phyloP scores from a whole-genome alignment of 805 yeast species.

The Vanderwaltozyma yarrowii region DNA sequence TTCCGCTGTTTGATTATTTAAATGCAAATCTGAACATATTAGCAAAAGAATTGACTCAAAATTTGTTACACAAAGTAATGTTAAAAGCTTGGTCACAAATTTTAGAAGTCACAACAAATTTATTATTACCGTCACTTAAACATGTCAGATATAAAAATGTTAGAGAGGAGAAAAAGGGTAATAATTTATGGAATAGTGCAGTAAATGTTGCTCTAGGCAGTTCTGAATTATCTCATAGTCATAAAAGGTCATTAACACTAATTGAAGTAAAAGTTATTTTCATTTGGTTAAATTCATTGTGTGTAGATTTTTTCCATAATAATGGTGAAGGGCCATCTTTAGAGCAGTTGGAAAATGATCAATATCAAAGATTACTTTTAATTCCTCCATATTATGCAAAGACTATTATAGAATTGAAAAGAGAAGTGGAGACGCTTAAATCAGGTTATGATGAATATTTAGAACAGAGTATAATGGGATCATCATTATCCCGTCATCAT shows the following conservation, averaged over 20 bases:
- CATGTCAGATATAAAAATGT: slow-evolving; percentile 8
- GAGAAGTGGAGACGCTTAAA: slow-evolving; percentile 50
- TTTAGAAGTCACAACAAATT: slow-evolving; percentile 54
- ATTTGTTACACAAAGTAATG: slow-evolving; percentile 54
- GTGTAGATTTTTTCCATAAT: slow-evolving; percentile 67
- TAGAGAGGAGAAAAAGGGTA: slow-evolving; percentile 26
- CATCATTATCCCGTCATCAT: no score
- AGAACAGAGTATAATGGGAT: slow-evolving; percentile 10
- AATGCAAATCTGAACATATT: slow-evolving; percentile 57
- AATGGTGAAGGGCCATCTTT: slow-evolving; percentile 75
- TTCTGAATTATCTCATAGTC: slow-evolving; percentile 30
- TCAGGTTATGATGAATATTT: slow-evolving; percentile 43
- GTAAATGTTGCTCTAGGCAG: slow-evolving; percentile 5
- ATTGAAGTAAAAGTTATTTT: slow-evolving; percentile 59
- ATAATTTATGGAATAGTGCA: slow-evolving; percentile 30
- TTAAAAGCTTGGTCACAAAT: slow-evolving; percentile 73
- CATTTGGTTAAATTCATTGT: slow-evolving; percentile 57
- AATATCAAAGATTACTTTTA: slow-evolving; percentile 53
- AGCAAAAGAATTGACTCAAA: slow-evolving; percentile 47
- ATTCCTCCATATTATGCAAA: slow-evolving; percentile 59
- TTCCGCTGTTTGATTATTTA: slow-evolving; percentile 65
- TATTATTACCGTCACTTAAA: slow-evolving; percentile 59
- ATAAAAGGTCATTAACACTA: slow-evolving; percentile 44
- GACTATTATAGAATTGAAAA: slow-evolving; percentile 35
- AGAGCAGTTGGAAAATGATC: slow-evolving; percentile 47